Evolutionary conservation across 1,284 basidiomycete genomes (phyloP).

Genomic region (Microbotryum silenes-acaulis): DNA sequence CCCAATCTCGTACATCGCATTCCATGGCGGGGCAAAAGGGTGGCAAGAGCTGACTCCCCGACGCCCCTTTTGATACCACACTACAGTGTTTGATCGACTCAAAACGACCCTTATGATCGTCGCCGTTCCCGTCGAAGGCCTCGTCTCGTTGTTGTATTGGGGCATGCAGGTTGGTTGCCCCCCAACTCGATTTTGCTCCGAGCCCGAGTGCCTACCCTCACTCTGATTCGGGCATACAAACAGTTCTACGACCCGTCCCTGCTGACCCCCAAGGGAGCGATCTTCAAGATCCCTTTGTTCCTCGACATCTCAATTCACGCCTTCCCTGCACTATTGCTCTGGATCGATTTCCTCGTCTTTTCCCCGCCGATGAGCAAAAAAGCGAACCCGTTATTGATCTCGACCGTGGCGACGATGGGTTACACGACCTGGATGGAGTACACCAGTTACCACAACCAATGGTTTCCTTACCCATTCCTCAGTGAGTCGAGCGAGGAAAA

Average conservation of each 20-base stretch:
- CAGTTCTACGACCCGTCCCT: slow-evolving; percentile 20
- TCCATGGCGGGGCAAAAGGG: background rate
- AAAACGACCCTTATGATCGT: slow-evolving; percentile 21
- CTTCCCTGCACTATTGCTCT: slow-evolving; percentile 23
- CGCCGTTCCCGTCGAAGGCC: slow-evolving; percentile 19
- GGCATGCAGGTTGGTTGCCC: background rate
- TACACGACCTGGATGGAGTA: slow-evolving; percentile 23
- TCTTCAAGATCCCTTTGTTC: slow-evolving; percentile 18
- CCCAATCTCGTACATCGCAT: background rate
- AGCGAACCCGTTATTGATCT: slow-evolving; percentile 16
- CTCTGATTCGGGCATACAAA: too few species aligned
- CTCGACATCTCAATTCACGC: slow-evolving; percentile 18
- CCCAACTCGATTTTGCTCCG: too few species aligned
- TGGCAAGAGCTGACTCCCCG: background rate
- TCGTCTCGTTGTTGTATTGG: slow-evolving; percentile 25
- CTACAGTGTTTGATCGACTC: slow-evolving; percentile 11
- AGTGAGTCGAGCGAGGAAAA: background rate
- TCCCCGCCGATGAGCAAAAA: slow-evolving; percentile 18
- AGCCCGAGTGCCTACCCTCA: too few species aligned
- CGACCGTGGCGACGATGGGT: slow-evolving; percentile 6
- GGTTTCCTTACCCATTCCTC: slow-evolving; percentile 10
- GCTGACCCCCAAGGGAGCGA: slow-evolving; percentile 15
- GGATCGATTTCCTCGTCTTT: slow-evolving; percentile 25
- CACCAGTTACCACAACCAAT: slow-evolving; percentile 10
- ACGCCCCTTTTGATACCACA: background rate